Evolutionary conservation across 768 basidiomycete species (phyloP), one percentile per base, ranked within the genome.

Genomic region (Macrolepiota dolichaula): DNA sequence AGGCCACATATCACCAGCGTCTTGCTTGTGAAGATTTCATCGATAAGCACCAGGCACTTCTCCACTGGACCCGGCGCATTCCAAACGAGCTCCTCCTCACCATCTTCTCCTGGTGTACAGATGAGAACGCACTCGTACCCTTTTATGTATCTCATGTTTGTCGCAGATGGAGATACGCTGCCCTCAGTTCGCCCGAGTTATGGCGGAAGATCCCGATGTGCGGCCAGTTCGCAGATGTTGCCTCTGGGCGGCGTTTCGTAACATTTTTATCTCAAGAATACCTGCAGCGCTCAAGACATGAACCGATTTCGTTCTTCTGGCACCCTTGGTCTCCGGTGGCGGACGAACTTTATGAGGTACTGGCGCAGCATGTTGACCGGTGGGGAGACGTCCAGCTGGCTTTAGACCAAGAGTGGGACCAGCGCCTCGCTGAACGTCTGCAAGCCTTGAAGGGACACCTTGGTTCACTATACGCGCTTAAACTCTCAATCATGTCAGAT

Each of bases 141-240:
- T 59, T 36, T 27, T 32, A 67, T 11, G 62, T 79, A 17, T 76
- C 75, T 44, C 79, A 81, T 58, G 79, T 83, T 49, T 81, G 74
- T 19, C 61, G 62, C 11, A 69, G 67, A 52, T 82, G 80, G 79
- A 71, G 80, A 46, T 67, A 62, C 1, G 63, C 75, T 7, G 78
- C 76, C 0, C 59, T 78, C 15, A 62, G 64, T 12, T 74, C 71
- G 3, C 74, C 78, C 1, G 54, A 65, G 4, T 68, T 83, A 6
- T 83, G 81, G 81, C 73, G 61, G 40, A 71, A 69, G n/a, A 70
- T 81, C 11, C 57, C 49, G 10, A 7, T 32, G 29, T 7, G 29
- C 3, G 12, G 35, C 22, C 1, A 27, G 13, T 59, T 19, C 15
- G 7, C 6, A 15, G 57, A 52, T 38, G 40, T 38, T 13, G 3